Evolutionary conservation across 768 basidiomycete species (phyloP).

Genomic region (Amanita exitialis): DNA sequence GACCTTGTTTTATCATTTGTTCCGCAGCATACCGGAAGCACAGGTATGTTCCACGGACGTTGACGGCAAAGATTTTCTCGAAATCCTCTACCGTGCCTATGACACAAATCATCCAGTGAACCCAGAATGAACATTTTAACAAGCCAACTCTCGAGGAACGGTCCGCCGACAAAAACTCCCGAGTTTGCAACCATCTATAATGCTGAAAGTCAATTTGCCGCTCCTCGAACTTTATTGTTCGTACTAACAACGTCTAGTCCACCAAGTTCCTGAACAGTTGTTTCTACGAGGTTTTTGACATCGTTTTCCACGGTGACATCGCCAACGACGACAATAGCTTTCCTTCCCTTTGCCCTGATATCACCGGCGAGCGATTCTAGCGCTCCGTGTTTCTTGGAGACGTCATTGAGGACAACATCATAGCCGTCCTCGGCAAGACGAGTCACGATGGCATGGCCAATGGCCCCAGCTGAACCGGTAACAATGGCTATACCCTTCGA

Average conservation of each 20-base stretch:
- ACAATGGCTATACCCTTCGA: conserved; percentile 4
- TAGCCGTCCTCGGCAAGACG: conserved; percentile 9
- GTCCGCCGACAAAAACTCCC: conserved; percentile 9
- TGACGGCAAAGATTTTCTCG: conserved; percentile 21
- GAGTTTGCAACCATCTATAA: conserved; percentile 27
- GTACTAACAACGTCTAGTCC: conserved; percentile 15
- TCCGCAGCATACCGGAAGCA: conserved; percentile 31
- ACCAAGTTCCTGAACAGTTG: conserved; percentile 24
- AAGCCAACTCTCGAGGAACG: conserved; percentile 17
- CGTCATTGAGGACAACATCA: conserved; percentile 1
- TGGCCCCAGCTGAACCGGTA: conserved; percentile 4
- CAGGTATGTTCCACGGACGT: conserved; percentile 25
- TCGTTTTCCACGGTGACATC: conserved; percentile 26
- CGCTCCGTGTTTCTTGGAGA: neutral
- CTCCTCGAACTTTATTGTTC: no score
- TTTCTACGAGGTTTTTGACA: conserved; percentile 23
- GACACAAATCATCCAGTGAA: neutral
- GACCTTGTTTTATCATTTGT: conserved; percentile 33
- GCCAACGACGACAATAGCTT: conserved; percentile 13
- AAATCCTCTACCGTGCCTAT: conserved; percentile 21
- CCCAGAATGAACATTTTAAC: neutral
- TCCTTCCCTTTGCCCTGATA: conserved; percentile 14
- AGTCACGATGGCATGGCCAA: conserved; percentile 4
- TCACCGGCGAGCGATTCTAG: conserved; percentile 13
- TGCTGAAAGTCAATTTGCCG: neutral